Percentiles rank a stretch among this genome's conserved stretches.
Evolutionary conservation across 176 grass and related monocot genomes (phyloP).

Genomic region (Oryza glumipatula): DNA sequence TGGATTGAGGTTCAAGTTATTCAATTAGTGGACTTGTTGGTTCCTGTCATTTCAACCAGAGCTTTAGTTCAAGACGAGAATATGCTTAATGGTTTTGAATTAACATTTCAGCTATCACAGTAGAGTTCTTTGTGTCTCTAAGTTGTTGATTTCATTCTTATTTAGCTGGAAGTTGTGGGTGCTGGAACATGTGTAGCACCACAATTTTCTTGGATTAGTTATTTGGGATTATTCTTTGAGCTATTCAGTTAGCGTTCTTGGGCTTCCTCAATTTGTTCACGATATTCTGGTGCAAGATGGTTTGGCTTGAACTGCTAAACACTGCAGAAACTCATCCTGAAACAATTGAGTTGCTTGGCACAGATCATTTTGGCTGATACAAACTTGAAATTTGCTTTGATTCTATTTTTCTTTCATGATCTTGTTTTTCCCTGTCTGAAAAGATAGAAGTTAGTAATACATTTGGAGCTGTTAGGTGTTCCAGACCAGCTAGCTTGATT

Average conservation of each 20-base stretch:
- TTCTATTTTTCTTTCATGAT: neutral
- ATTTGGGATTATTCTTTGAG: neutral
- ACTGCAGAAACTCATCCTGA: neutral
- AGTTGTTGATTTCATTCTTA: neutral
- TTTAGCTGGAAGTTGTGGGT: neutral
- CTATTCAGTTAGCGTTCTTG: neutral
- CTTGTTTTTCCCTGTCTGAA: neutral
- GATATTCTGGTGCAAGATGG: neutral
- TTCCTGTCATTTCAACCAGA: neutral
- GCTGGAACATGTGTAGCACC: neutral
- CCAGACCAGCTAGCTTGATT: neutral
- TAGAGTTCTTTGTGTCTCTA: neutral
- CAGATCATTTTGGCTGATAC: neutral
- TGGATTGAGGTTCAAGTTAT: neutral
- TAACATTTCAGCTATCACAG: neutral
- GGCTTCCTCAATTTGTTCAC: neutral
- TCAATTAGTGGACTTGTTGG: neutral
- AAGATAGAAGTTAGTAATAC: neutral
- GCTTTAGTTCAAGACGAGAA: neutral
- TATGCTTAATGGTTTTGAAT: no score
- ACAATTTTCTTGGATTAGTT: neutral
- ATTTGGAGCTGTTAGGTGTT: conserved; percentile 4
- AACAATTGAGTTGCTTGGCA: neutral
- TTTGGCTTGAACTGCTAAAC: neutral
- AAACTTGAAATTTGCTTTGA: neutral